Base-by-base conservation (phyloP, 805 yeast species). In the Candida anglica region DNA sequence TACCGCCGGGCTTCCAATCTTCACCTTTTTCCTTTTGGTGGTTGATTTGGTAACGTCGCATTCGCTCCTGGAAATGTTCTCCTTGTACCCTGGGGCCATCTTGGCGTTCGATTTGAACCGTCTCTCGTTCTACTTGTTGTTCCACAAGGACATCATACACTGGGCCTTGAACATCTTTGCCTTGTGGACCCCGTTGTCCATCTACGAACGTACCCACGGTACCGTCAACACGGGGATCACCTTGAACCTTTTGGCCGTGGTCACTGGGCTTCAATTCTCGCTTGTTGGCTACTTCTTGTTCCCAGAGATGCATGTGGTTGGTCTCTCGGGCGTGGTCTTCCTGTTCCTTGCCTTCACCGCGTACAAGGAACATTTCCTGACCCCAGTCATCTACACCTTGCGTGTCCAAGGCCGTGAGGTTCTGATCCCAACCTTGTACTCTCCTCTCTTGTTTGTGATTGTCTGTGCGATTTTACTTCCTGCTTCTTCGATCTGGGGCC, bases 161-260 rank as follows among this genome's bases (percentile, higher is more conserved):
- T 60, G 87, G 52, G 29, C 73, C 3, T 58, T 82, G 46, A 86
- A 86, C 47, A 37, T 75, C 6, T 39, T 76, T 24, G 71, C 81
- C 1, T 51, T 87, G 28, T 63, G 73, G 38, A 72, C 81, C 0
- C 77, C 84, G 15, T 54, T 86, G 47, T 64, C 80, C 9, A 65
- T 68, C 33, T 87, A 80, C 56, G 96, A 87, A 63, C 62, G 69
- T 36, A 53, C 59, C 15, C 81, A 86, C 48, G 97, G 96, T 5
- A 86, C 97, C 0, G 82, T 87, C 3, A 77, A 86, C 56, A 83
- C 95, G 3, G 96, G 94, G 3, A 66, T 88, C 29, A 79, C 87
- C 11, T 63, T 88, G 37, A 87, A 86, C 53, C 43, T 84, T 17
- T 57, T 82, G 31, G 85, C 95, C 2, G 78, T 81, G 1, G 56